phyloP scores from a whole-genome alignment of 106 monocot genomes.

The Acorus calamus region DNA sequence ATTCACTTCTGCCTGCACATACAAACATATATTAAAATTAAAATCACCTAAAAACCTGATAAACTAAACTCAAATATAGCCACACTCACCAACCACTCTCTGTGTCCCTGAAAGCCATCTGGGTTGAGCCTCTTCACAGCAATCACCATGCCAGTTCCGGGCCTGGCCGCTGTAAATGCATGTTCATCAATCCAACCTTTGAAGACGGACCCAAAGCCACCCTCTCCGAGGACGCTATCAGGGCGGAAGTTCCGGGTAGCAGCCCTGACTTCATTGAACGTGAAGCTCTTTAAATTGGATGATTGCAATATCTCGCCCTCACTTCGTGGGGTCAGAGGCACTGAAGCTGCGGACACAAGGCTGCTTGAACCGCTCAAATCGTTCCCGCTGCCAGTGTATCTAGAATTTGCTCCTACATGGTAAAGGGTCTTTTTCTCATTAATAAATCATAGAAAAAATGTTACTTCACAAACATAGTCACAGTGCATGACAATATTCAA shows the following conservation, averaged over 20 bases:
- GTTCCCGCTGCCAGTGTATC: too few relatives aligned
- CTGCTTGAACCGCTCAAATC: too few relatives aligned
- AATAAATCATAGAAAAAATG: too few relatives aligned
- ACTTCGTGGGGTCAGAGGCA: too few relatives aligned
- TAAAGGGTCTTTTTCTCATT: too few relatives aligned
- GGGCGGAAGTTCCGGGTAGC: neutral
- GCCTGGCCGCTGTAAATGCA: neutral
- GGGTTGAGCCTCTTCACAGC: constrained; percentile 4
- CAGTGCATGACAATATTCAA: too few relatives aligned
- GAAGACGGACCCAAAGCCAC: constrained; percentile 2
- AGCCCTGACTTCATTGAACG: neutral
- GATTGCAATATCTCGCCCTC: neutral
- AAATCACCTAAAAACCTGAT: neutral
- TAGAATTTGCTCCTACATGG: too few relatives aligned
- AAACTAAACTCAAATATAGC: neutral
- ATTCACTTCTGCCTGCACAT: neutral
- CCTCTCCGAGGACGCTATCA: constrained; percentile 1
- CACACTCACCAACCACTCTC: constrained; percentile 4
- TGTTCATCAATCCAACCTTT: constrained; percentile 2
- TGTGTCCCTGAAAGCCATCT: constrained; percentile 3
- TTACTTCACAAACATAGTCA: too few relatives aligned
- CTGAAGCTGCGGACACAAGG: too few relatives aligned
- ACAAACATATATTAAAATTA: neutral
- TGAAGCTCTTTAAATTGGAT: constrained; percentile 1
- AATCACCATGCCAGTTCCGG: neutral